Base-by-base conservation (phyloP, 768 basidiomycete species). In the Lactarius indigo region DNA sequence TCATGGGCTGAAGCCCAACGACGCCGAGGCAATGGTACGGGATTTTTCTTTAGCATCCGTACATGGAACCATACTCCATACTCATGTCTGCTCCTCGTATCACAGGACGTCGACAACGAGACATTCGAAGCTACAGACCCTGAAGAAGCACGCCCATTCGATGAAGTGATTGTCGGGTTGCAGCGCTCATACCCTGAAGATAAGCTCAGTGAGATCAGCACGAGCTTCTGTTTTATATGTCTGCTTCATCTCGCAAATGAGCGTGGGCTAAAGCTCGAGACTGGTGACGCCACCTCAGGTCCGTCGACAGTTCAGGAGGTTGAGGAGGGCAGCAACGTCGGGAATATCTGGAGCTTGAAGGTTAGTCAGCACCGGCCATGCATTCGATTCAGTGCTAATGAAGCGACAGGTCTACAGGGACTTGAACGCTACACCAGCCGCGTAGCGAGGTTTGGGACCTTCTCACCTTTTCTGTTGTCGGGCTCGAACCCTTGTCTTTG, bases 221-320 rank as follows among this genome's bases (percentile, higher is more conserved):
- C 97, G 18, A 96, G 94, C 70, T 98, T 96, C 87, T 98, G 96
- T 76, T 99, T 98, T 81, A 99, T 98, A 75, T 98, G 97, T 74
- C 80, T 98, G 30, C 80, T 99, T 20, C 97, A 98, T 79, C 79
- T 98, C 54, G 96, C 96, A 20, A 98, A 99, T 75, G 97, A 98
- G 78, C 91, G 94, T 73, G 97, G 96, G 2, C 81, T 98, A 58
- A 91, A 90, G 74, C 84, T 99, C 41, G 90, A 85, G 75, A 76
- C 85, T 56, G 72, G 79, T 72, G 71, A 78, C 65, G 13, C 77
- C 72, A 37, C 50, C 50, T 4, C 23, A 2, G 23, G 71, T 73
- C 59, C 76, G 69, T 73, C 79, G 66, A 69, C 80, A 54, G 63
- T 79, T 70, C 68, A 79, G 72, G 72, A 79, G 56, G 72, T 74